Evolutionary conservation across 139 green algal species (phyloP).

Genomic region (Astrephomene gubernaculifera): DNA sequence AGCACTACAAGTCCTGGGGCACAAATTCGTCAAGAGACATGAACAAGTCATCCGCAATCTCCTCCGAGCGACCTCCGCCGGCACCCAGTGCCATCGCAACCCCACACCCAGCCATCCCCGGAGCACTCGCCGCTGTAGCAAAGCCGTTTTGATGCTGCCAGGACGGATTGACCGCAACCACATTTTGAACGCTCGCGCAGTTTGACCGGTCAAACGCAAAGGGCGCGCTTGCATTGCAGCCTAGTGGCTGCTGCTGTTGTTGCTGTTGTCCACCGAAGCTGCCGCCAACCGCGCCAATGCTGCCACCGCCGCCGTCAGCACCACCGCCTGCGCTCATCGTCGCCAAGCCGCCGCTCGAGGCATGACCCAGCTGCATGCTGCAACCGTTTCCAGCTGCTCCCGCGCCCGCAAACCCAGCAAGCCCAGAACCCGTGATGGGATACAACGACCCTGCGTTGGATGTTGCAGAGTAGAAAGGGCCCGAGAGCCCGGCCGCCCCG

Average conservation of each 20-base stretch:
- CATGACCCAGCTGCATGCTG: background rate
- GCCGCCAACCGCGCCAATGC: background rate
- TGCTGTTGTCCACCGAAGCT: background rate
- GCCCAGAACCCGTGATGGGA: too few relatives aligned
- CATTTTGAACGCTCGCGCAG: background rate
- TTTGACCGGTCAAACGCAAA: background rate
- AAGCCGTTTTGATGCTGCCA: background rate
- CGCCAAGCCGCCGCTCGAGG: background rate
- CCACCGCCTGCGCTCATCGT: background rate
- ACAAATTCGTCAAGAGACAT: constrained; percentile 35
- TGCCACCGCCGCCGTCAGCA: background rate
- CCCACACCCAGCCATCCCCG: too few relatives aligned
- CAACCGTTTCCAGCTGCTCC: background rate
- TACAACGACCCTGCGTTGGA: too few relatives aligned
- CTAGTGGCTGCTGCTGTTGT: too few relatives aligned
- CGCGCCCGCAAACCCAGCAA: background rate
- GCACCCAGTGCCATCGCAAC: too few relatives aligned
- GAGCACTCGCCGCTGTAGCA: background rate
- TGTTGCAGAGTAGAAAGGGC: background rate
- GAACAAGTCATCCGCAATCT: constrained; percentile 1
- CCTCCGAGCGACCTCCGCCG: constrained; percentile 9
- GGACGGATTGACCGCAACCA: background rate
- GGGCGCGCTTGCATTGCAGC: too few relatives aligned
- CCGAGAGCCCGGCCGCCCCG: background rate
- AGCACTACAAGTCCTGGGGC: constrained; percentile 32